These are phyloP conservation scores for Talaromyces ruber DNA, from an alignment of 495 filamentous ascomycete species.

Conservation along the genomic window DNA sequence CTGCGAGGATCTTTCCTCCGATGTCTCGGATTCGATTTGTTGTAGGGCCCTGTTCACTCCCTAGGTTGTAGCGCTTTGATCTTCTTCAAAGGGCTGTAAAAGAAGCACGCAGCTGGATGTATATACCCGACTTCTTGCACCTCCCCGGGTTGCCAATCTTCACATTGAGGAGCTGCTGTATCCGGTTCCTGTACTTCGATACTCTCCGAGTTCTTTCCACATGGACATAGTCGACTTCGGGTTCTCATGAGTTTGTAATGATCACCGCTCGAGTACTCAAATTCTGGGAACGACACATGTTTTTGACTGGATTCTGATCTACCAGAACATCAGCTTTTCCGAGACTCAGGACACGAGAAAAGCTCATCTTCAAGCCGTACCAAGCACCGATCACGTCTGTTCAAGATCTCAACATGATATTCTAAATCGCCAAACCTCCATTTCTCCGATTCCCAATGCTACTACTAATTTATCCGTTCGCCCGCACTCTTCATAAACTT, in stretches of 20 bases:
- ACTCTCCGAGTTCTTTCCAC: background rate
- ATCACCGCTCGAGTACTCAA: background rate
- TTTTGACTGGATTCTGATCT: background rate
- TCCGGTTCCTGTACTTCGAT: too few relatives aligned
- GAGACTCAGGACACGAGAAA: background rate
- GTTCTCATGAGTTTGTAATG: background rate
- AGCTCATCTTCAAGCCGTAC: background rate
- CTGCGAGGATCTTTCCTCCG: background rate
- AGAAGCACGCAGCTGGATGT: too few relatives aligned
- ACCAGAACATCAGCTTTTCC: background rate
- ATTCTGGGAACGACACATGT: background rate
- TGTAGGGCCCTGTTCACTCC: too few relatives aligned
- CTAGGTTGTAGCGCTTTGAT: too few relatives aligned
- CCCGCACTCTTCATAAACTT: background rate
- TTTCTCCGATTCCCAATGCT: background rate
- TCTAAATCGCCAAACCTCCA: background rate
- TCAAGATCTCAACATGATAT: background rate
- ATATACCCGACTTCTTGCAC: too few relatives aligned
- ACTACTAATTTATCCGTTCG: background rate
- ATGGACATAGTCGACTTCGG: background rate
- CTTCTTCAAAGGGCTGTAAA: too few relatives aligned
- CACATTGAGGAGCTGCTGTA: too few relatives aligned
- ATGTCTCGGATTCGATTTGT: too few relatives aligned
- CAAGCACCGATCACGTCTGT: background rate
- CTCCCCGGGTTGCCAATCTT: too few relatives aligned